These are phyloP conservation scores for Candida vartiovaarae DNA, from an alignment of 805 yeast genomes.

Conservation along the genomic window DNA sequence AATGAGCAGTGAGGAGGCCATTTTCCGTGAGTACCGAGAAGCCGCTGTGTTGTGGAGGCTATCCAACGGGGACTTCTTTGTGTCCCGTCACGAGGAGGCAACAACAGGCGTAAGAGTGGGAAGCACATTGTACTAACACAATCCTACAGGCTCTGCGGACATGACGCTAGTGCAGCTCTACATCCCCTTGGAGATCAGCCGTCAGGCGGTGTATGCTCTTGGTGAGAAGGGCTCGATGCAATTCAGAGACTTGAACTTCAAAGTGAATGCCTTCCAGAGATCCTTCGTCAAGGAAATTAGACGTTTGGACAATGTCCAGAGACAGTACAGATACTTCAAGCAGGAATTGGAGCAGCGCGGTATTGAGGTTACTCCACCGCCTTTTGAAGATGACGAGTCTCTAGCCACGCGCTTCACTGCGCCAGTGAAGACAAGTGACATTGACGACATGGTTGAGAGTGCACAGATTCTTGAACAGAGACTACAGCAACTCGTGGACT, in stretches of 20 bases:
- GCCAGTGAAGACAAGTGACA: constrained; percentile 24
- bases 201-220: constrained; percentile 76
- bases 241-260: constrained; percentile 82
- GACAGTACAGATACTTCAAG: constrained; percentile 65
- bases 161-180: constrained; percentile 93
- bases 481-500: constrained; percentile 60
- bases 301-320: constrained; percentile 73
- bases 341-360: constrained; percentile 42
- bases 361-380: constrained; percentile 29
- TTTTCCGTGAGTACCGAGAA: constrained; percentile 29
- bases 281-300: constrained; percentile 86
- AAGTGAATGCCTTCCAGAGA: constrained; percentile 81
- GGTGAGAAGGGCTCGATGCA: constrained; percentile 86
- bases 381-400: constrained; percentile 21
- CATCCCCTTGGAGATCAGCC: constrained; percentile 83
- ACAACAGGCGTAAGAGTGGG: too few relatives aligned
- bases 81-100: too few relatives aligned
- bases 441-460: constrained; percentile 62
- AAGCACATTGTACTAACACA: too few relatives aligned
- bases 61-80: too few relatives aligned
- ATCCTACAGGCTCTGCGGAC: constrained; percentile 74
- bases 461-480: constrained; percentile 72
- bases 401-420: constrained; percentile 14
- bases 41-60: background rate
- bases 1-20: constrained; percentile 31